phyloP scores from a whole-genome alignment of 1,139 yeast species.

The Debaryomyces fabryi region DNA sequence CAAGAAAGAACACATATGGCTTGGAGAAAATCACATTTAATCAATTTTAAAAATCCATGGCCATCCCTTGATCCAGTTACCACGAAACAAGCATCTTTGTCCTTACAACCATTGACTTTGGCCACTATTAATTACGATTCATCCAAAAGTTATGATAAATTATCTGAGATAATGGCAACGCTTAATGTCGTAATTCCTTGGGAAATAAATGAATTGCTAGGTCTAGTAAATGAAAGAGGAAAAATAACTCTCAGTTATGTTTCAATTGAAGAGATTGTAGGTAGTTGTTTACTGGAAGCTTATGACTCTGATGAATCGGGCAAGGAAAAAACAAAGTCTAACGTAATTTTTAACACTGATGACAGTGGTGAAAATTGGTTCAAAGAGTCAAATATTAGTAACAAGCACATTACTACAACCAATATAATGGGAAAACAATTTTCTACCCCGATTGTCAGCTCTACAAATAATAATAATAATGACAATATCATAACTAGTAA shows the following conservation, averaged over 20 bases:
- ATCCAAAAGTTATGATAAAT: slow-evolving; percentile 34
- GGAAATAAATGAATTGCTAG: slow-evolving; percentile 59
- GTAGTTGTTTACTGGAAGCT: slow-evolving; percentile 58
- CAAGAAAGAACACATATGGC: slow-evolving; percentile 49
- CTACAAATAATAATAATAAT: not conserved
- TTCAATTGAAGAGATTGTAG: slow-evolving; percentile 65
- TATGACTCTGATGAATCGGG: slow-evolving; percentile 12
- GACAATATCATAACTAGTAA: not conserved
- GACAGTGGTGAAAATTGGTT: slow-evolving; percentile 4
- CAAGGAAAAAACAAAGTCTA: slow-evolving; percentile 11
- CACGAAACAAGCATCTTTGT: slow-evolving; percentile 12
- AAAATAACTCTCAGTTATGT: slow-evolving; percentile 56
- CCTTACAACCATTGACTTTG: slow-evolving; percentile 13
- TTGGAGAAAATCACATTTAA: slow-evolving; percentile 50
- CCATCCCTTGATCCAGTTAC: slow-evolving; percentile 21
- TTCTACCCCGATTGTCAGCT: not conserved
- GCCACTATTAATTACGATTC: slow-evolving; percentile 20
- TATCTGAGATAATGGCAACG: slow-evolving; percentile 45
- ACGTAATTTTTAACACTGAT: not conserved
- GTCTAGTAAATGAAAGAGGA: slow-evolving; percentile 60
- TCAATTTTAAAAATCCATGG: slow-evolving; percentile 26
- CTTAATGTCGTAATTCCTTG: slow-evolving; percentile 57
- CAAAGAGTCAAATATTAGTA: not conserved
- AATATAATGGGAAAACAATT: not conserved
- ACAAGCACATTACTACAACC: not conserved